Evolutionary conservation across 257 asterid genomes (phyloP), one percentile per base, ranked within the genome.

Genomic region (Rhazya stricta): DNA sequence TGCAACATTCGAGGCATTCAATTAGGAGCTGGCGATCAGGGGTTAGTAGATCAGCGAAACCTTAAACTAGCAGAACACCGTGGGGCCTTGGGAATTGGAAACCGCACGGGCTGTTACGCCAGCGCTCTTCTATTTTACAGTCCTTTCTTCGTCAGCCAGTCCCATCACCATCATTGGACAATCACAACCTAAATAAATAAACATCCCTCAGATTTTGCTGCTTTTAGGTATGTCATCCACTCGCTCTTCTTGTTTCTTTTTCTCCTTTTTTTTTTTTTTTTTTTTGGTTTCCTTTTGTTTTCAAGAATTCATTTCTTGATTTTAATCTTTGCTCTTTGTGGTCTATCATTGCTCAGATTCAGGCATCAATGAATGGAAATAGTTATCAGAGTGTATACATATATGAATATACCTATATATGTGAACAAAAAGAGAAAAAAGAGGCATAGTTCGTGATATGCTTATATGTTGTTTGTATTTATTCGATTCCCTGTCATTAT

Each of bases 1-100:
- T 21, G 67, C 51, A 34, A 27, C 15, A 8, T 10, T 0, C 7
- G 48, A 53, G 63, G 21, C 37, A 34, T 25, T 66, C 43, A 11
- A 45, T 61, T 75, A 66, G 43, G 67, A 75, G 73, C 67, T 75
- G 74, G 67, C 73, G 51, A 50, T 51, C 32, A 25, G 43, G 11
- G 54, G 50, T 36, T 63, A 21, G 72, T 74, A n/a, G 37, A n/a
- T 42, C 41, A 34, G 23, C 42, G 19, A 61, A 75, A 75, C 39
- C 57, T 19, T 0, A 37, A 3, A 60, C 43, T 15, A 51, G 19
- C 7, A 27, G 0, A 67, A 36, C 18, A 27, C 23, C 43, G 15
- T 36, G 5, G 50, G 5, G 50, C 65, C 41, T 61, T 45, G 62
- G 69, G 63, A 62, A 36, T 7, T 65, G 69, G 78, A 30, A 37